Evolutionary conservation across 2,329 filamentous ascomycete genomes (phyloP), one percentile per base, ranked within the genome.

Genomic region (Calcarisporium arbuscula): DNA sequence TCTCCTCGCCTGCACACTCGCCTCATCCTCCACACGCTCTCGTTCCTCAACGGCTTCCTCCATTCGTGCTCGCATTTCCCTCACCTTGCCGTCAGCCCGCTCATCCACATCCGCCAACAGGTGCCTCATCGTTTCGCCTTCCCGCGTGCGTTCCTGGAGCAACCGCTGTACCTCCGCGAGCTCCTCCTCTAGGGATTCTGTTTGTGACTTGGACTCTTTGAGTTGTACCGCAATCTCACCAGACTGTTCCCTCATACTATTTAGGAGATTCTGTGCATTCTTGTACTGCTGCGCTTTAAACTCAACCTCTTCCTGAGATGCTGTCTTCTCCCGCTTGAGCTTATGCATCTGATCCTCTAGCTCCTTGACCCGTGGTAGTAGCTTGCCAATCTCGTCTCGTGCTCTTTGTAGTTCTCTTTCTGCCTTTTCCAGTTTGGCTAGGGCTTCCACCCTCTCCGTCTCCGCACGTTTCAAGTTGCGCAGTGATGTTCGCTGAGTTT

Each of bases 41-140:
- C 92, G 78, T 58, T 98, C 92, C 56, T 95, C 89, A n/a, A 94
- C 74, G 0, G 89, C 89, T 2, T 85, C 71, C 51, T 96, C 90
- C 72, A 96, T 82, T 3, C 83, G 79, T 38, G 86, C 80, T 35
- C 86, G 82, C 80, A 95, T 92, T 45, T 96, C 90, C 19, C 86
- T 80, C 14, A 94, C 76, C 51, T 87, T 85, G 40, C 69, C 68
- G 45, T 96, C 89, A 2, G 89, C 80, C 8, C 85, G 74, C 40
- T 83, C 77, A 56, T 96, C 87, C 8, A 89, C 85, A 45, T 96
- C 90, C 12, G 82, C 81, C 10, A 98, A 67, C 40, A 96, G 71
- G 31, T 88, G 73, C 21, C 92, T 79, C 89, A 98, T 96, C 1
- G 87, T 95, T 64, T 96, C 90, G 18, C 80, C 85, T 61, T 98